A percentile compares a stretch with the other conserved stretches of the same genome.
phyloP scores from a whole-genome alignment of 345 rosid genomes.

The Arabidopsis thaliana region DNA sequence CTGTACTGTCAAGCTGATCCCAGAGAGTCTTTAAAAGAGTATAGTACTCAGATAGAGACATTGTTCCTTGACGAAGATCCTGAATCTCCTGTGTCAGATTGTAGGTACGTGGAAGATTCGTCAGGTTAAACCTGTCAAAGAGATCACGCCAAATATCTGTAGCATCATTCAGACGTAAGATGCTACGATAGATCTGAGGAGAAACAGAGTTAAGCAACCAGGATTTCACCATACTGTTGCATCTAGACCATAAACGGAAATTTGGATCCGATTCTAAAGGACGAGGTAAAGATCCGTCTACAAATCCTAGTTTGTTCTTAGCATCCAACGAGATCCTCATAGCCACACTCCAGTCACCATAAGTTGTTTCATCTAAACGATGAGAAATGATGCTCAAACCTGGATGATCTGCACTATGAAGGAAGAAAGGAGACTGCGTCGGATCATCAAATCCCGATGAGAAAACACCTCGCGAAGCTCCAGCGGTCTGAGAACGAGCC shows the following conservation, averaged over 20 bases:
- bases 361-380: not conserved
- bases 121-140: no score
- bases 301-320: not conserved
- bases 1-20: no score
- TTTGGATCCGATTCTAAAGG: not conserved
- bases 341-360: not conserved
- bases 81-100: no score
- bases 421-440: not conserved
- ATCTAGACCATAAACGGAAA: not conserved
- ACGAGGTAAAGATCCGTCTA: not conserved
- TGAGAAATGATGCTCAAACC: not conserved
- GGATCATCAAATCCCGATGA: not conserved
- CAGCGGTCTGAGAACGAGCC: no score
- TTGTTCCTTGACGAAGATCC: no score
- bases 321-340: not conserved
- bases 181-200: no score
- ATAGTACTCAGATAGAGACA: no score
- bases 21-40: no score
- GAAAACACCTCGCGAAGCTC: no score
- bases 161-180: no score
- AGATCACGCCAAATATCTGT: no score
- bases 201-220: not conserved
- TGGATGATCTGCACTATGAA: not conserved
- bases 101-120: no score
- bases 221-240: not conserved